Conservation (phyloP, 441 rosid species). For the Macaranga tanarius region DNA sequence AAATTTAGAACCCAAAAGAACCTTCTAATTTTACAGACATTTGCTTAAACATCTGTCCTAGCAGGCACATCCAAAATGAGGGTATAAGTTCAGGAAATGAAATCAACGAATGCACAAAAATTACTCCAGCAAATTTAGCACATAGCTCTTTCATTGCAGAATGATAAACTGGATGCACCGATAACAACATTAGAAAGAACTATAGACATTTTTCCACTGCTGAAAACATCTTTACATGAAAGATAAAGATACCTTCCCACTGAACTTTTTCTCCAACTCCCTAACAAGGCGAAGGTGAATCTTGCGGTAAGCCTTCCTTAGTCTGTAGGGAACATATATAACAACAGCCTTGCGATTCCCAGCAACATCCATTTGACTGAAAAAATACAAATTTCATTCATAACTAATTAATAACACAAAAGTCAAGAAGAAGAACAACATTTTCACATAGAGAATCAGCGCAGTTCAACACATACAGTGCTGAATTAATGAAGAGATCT, state of each 20-base stretch:
- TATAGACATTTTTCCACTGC: not conserved
- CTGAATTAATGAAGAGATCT: slow-evolving; percentile 78
- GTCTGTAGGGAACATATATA: slow-evolving; percentile 73
- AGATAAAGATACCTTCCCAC: slow-evolving; percentile 60
- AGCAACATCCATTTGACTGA: slow-evolving; percentile 72
- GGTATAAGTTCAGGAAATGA: not conserved
- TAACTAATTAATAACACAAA: not conserved
- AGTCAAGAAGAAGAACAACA: not conserved
- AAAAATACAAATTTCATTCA: not conserved
- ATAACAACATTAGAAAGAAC: not conserved
- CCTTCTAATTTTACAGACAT: not conserved
- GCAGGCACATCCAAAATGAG: not conserved
- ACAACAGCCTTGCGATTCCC: slow-evolving; percentile 87
- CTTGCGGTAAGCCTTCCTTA: slow-evolving; percentile 86
- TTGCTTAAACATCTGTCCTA: not conserved
- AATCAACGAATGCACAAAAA: not conserved
- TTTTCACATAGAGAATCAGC: not conserved
- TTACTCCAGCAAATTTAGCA: not conserved
- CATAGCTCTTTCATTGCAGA: not conserved
- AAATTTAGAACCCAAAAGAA: not conserved
- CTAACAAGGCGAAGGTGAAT: slow-evolving; percentile 80
- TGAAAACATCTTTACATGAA: not conserved
- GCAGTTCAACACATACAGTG: slow-evolving; percentile 44
- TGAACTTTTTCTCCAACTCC: slow-evolving; percentile 85
- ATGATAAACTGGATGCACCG: not conserved